phyloP scores from a whole-genome alignment of 2,329 filamentous ascomycete species.

The Aspergillus oerlinghausenensis region DNA sequence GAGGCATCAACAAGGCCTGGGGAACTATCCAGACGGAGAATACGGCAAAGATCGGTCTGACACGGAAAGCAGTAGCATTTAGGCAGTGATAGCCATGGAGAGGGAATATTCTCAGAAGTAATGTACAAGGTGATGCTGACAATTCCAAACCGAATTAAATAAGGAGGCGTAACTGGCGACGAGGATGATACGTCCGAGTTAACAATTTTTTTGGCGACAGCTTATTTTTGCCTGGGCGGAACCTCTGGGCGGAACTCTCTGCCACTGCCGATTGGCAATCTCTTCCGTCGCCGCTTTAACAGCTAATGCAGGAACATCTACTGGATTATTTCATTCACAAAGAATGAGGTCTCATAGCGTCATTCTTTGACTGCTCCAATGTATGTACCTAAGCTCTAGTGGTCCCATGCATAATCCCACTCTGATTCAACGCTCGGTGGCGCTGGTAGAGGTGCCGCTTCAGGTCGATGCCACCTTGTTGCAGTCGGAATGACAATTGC shows the following conservation, averaged over 20 bases:
- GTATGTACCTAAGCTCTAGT: neutral
- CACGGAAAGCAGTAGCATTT: neutral
- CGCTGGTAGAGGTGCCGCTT: neutral
- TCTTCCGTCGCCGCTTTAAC: neutral
- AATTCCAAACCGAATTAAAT: neutral
- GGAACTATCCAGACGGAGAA: neutral
- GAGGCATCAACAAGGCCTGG: slow-evolving; percentile 15
- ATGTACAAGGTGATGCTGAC: neutral
- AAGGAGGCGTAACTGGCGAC: neutral
- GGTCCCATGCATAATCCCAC: neutral
- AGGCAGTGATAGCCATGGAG: neutral
- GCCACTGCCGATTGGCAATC: slow-evolving; percentile 6
- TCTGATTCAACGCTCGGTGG: neutral
- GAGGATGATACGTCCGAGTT: neutral
- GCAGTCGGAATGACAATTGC: neutral
- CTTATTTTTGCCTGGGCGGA: slow-evolving; percentile 7
- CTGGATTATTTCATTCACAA: neutral
- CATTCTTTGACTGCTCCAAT: neutral
- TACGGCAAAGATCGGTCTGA: neutral
- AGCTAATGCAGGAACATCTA: neutral
- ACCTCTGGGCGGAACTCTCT: slow-evolving; percentile 3
- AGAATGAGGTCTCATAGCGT: neutral
- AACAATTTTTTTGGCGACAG: neutral
- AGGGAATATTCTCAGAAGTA: neutral
- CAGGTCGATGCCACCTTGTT: neutral